Evolutionary conservation across 2,329 filamentous ascomycete species (phyloP).

Genomic region (Calonectria fujianensis): DNA sequence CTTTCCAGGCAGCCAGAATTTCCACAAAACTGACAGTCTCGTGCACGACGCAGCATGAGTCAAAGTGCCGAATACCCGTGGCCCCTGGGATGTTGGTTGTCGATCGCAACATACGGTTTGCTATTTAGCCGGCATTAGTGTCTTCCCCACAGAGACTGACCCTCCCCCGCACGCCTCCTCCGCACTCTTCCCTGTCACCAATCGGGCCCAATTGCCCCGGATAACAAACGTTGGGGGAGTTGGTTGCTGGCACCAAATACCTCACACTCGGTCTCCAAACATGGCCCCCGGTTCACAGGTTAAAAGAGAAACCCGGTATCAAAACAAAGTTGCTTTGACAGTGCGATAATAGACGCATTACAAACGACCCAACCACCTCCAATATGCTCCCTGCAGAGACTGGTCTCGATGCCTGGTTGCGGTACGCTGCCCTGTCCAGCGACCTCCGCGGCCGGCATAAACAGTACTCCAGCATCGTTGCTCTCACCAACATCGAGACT

Average conservation of each 20-base stretch:
- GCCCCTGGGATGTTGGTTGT: neutral
- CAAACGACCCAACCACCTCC: neutral
- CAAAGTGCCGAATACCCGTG: slow-evolving; percentile 5
- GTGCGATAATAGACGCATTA: neutral
- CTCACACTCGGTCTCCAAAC: slow-evolving; percentile 8
- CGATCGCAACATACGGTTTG: slow-evolving; percentile 24
- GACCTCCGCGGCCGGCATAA: neutral
- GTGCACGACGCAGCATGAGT: neutral
- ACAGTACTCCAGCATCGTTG: neutral
- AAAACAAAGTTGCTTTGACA: neutral
- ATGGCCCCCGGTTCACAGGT: slow-evolving; percentile 5
- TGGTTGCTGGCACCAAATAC: neutral
- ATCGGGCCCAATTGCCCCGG: slow-evolving; percentile 5
- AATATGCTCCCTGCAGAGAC: slow-evolving; percentile 15
- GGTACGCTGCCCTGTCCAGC: neutral
- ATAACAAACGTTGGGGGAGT: neutral
- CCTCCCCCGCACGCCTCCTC: slow-evolving; percentile 24
- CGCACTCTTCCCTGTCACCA: slow-evolving; percentile 6
- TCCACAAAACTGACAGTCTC: neutral
- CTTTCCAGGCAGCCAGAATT: neutral
- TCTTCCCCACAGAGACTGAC: slow-evolving; percentile 8
- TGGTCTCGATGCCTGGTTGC: slow-evolving; percentile 22
- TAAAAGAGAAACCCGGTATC: slow-evolving; percentile 13
- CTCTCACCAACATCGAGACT: neutral
- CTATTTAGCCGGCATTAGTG: slow-evolving; percentile 24